Base-by-base conservation (phyloP, 768 basidiomycete genomes). In the Artomyces pyxidatus region DNA sequence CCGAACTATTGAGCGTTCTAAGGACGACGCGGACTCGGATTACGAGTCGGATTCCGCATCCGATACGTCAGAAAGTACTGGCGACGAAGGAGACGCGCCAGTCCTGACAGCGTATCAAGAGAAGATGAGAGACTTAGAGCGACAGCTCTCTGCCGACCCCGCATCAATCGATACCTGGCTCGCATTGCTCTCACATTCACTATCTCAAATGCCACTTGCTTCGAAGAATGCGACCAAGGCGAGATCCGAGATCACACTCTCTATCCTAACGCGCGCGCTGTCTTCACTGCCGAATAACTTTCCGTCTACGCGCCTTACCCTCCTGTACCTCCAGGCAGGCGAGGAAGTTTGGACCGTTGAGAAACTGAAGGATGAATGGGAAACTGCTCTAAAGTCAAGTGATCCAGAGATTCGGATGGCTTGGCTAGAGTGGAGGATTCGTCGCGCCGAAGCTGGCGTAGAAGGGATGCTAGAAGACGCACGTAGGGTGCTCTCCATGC, bases 351-450 rank as follows among this genome's bases (percentile, higher is more conserved):
- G 86, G 87, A 61, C 73, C 21, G 71, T 70, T 48, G 69, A 68
- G 37, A 78, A 78, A 63, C 58, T 83, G 16, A 47, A 59, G 21
- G 67, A 68, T 3, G 85, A 88, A 56, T 92, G 89, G 89, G 81
- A 86, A 47, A 69, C 73, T 17, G 79, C 83, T 2, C 61, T 88
- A 32, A 58, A 63, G 44, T 56, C 75, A 4, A 73, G 76, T 25
- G 76, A 72, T 29, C 62, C 73, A 23, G 76, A 80, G 30, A 70
- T 90, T 22, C 85, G 81, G 77, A 75, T 89, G 67, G 83, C 83
- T 55, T 91, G 88, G 86, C 59, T 90, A 3, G 83, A 85, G 54
- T 89, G 85, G 85, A 72, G 74, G 49, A 76, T 86, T 28, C 68
- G 80, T 37, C 72, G 57, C 30, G 67, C 67, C 14, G 65, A 53